These are phyloP conservation scores for Lunularia cruciata DNA, from an alignment of 225 moss, liverwort and hornwort species.

Conservation along the genomic window DNA sequence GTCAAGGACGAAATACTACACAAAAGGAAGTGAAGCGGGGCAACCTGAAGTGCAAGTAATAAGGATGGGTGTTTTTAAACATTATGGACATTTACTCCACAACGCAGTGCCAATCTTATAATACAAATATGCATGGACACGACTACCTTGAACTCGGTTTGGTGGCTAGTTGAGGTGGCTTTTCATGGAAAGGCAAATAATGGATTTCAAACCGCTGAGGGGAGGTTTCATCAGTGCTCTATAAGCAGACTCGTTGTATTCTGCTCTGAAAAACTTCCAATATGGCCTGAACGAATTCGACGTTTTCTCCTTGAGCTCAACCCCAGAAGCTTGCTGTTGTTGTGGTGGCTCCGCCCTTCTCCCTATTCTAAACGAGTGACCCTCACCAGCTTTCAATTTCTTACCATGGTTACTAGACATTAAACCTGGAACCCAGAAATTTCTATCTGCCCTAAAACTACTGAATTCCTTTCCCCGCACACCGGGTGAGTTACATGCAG, in stretches of 20 bases:
- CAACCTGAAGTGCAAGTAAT: too few relatives aligned
- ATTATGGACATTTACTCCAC: too few relatives aligned
- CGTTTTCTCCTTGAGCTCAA: slow-evolving; percentile 50
- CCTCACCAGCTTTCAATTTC: slow-evolving; percentile 61
- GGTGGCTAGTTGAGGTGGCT: slow-evolving; percentile 7
- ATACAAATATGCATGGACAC: not conserved
- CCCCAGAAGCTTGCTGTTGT: slow-evolving; percentile 16
- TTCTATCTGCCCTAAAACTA: slow-evolving; percentile 70
- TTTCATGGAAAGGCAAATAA: slow-evolving; percentile 37
- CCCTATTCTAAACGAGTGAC: slow-evolving; percentile 66
- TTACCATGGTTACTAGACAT: slow-evolving; percentile 40
- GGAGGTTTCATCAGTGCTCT: slow-evolving; percentile 87
- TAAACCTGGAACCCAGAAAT: slow-evolving; percentile 35
- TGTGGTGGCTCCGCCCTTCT: slow-evolving; percentile 41
- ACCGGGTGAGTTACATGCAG: slow-evolving; percentile 51
- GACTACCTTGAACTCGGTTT: not conserved
- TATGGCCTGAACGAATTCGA: slow-evolving; percentile 61
- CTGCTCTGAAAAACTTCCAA: slow-evolving; percentile 53
- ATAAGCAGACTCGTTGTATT: slow-evolving; percentile 72
- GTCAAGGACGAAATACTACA: too few relatives aligned
- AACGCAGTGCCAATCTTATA: too few relatives aligned
- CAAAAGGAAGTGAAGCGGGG: too few relatives aligned
- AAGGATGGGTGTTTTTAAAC: too few relatives aligned
- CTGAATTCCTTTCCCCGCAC: slow-evolving; percentile 57
- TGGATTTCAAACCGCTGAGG: slow-evolving; percentile 54